Evolutionary conservation across 2,329 filamentous ascomycete genomes (phyloP), one percentile per base, ranked within the genome.

Genomic region (Talaromyces marneffei): DNA sequence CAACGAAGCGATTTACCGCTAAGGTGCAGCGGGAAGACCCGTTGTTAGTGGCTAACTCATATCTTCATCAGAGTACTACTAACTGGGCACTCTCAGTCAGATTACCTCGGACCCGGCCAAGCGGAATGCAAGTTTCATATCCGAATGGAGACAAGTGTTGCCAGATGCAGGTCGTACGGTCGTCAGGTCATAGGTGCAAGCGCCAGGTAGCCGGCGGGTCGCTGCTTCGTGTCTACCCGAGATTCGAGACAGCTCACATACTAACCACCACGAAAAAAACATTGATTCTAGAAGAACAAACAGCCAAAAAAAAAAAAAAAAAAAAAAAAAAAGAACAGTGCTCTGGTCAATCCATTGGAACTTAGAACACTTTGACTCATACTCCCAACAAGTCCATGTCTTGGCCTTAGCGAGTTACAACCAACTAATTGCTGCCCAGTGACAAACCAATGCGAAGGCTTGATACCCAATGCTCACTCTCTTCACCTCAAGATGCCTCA

Each of bases 401-500:
- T 48, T 37, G 42, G 56, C 31, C 56, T 10, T 31, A 52, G 48
- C 29, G 48, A 33, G n/a, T 31, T 3, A 9, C 4, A 23, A 10
- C 37, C 25, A 52, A 23, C 54, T 25, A 12, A 9, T 56, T 62
- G 60, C 55, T 62, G 60, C 60, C 60, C 60, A 62, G 56, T 40
- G 20, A 39, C 6, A 37, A 39, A 29, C 52, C 60, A 48, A 23
- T 62, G 53, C 44, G 35, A 31, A 18, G 31, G 29, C 20, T 62
- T 62, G 60, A 55, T 62, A 62, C 60, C 60, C 60, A 62, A 62
- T 54, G n/a, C 52, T 27, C 20, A 23, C 52, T 18, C 52, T 25
- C 48, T 27, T 48, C 48, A 59, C 33, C 39, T 44, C 55, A n/a
- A 12, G 56, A 62, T 62, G 60, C 60, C 60, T 62, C 60, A 62